These are phyloP conservation scores for Trypethelium eluteriae DNA, from an alignment of 495 filamentous ascomycete species.

Conservation along the genomic window DNA sequence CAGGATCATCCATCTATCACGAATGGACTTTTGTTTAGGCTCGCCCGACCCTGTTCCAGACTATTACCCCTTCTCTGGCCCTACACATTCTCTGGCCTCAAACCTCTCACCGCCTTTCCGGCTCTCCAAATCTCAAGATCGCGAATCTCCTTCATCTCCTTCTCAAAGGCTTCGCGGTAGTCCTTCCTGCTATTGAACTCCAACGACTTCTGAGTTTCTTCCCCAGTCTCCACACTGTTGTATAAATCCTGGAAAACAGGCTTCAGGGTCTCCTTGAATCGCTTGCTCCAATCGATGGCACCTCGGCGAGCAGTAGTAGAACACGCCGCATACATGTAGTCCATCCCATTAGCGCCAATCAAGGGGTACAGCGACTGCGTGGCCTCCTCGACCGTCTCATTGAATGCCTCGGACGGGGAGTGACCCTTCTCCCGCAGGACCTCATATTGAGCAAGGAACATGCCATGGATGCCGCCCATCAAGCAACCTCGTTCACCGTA, in stretches of 20 bases:
- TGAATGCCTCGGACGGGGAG: constrained; percentile 96
- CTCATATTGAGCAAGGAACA: constrained; percentile 99
- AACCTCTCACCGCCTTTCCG: constrained; percentile 80
- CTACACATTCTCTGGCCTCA: constrained; percentile 28
- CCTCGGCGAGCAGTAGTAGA: constrained; percentile 96
- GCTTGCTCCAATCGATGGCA: constrained; percentile 94
- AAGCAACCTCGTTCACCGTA: constrained; percentile 99
- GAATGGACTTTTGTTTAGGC: background rate
- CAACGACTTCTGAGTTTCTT: constrained; percentile 86
- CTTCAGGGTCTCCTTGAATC: constrained; percentile 94
- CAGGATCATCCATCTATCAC: background rate
- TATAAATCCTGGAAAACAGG: constrained; percentile 96
- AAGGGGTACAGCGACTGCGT: constrained; percentile 96
- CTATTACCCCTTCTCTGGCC: background rate
- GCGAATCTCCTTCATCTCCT: constrained; percentile 93
- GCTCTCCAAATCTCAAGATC: constrained; percentile 97
- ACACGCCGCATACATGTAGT: constrained; percentile 99
- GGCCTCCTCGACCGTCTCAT: constrained; percentile 98
- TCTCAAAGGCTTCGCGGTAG: constrained; percentile 92
- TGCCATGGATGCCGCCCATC: constrained; percentile 99
- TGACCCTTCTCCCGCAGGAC: constrained; percentile 97
- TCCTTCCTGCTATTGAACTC: constrained; percentile 92
- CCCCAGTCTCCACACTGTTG: constrained; percentile 77
- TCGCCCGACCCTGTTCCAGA: background rate
- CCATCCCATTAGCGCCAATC: constrained; percentile 95